A percentile compares a stretch with the other conserved stretches of the same genome.
Evolutionary conservation across 2,329 filamentous ascomycete genomes (phyloP).

Genomic region (Penicillium sp.): DNA sequence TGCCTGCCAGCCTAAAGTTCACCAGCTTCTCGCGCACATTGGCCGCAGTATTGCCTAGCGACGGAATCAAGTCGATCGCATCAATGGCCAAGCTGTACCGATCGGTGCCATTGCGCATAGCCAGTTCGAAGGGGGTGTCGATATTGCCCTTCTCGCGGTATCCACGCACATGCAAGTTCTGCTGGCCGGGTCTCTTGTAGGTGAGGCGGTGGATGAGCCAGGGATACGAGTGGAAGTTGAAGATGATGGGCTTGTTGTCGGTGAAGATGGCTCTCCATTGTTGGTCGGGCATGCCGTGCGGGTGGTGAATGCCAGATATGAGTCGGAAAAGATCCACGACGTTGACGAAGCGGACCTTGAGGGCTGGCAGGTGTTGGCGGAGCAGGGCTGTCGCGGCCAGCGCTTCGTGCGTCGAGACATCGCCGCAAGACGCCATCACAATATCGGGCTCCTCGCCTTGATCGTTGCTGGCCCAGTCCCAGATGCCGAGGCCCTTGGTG

Average conservation of each 20-base stretch:
- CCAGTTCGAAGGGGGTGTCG: slow-evolving; percentile 74
- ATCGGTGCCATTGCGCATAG: slow-evolving; percentile 74
- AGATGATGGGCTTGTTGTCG: slow-evolving; percentile 67
- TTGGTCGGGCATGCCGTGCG: slow-evolving; percentile 65
- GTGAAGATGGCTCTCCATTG: slow-evolving; percentile 72
- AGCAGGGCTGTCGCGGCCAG: slow-evolving; percentile 72
- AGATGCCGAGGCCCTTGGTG: slow-evolving; percentile 74
- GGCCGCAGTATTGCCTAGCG: slow-evolving; percentile 62
- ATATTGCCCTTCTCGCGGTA: slow-evolving; percentile 85
- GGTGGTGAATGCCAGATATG: slow-evolving; percentile 66
- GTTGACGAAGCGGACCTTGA: slow-evolving; percentile 77
- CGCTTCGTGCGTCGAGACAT: slow-evolving; percentile 70
- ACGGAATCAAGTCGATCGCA: slow-evolving; percentile 66
- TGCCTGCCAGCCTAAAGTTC: slow-evolving; percentile 62
- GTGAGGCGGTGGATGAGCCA: slow-evolving; percentile 75
- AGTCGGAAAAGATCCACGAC: slow-evolving; percentile 78
- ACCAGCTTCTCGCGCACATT: slow-evolving; percentile 62
- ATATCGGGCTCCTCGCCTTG: slow-evolving; percentile 66
- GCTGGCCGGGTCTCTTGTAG: slow-evolving; percentile 68
- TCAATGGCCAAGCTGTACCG: slow-evolving; percentile 73
- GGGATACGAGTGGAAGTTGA: slow-evolving; percentile 83
- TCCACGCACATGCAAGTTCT: slow-evolving; percentile 69
- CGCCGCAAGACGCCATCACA: slow-evolving; percentile 73
- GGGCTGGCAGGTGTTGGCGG: slow-evolving; percentile 65
- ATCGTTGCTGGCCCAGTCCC: slow-evolving; percentile 73